Conservation (phyloP, 192 early-diverging fungal species). For the Backusella psychrophila region DNA sequence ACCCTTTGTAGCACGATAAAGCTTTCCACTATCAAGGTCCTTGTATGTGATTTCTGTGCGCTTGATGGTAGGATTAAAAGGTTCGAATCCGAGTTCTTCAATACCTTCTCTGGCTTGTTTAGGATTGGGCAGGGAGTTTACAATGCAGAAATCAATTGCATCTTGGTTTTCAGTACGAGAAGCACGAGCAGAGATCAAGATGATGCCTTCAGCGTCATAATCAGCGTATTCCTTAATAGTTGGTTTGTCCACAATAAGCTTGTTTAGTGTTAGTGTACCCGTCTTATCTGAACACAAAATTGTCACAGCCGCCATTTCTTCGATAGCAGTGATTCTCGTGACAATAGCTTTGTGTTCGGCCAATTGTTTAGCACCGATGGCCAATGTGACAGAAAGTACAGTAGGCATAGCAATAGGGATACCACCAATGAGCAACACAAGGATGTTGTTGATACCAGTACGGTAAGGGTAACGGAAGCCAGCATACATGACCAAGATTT, state of each 20-base stretch:
- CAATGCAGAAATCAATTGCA: slow-evolving; percentile 76
- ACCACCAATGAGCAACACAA: slow-evolving; percentile 78
- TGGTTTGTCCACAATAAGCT: slow-evolving; percentile 68
- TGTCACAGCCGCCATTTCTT: slow-evolving; percentile 77
- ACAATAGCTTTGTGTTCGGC: slow-evolving; percentile 84
- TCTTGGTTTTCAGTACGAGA: slow-evolving; percentile 78
- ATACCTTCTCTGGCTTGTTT: slow-evolving; percentile 60
- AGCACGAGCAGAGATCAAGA: slow-evolving; percentile 71
- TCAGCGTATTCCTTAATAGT: slow-evolving; percentile 72
- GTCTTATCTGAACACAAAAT: slow-evolving; percentile 95
- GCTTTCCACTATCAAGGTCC: slow-evolving; percentile 56
- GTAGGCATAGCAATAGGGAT: slow-evolving; percentile 84
- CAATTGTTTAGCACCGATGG: slow-evolving; percentile 78
- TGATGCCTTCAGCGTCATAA: slow-evolving; percentile 54
- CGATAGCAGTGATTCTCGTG: slow-evolving; percentile 77
- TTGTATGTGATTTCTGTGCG: slow-evolving; percentile 72
- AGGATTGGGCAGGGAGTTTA: slow-evolving; percentile 60
- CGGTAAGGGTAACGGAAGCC: slow-evolving; percentile 68
- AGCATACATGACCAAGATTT: slow-evolving; percentile 70
- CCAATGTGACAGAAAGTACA: slow-evolving; percentile 75
- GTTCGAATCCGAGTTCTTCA: slow-evolving; percentile 64
- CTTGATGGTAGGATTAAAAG: slow-evolving; percentile 78
- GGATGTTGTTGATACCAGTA: slow-evolving; percentile 75
- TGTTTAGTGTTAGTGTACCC: slow-evolving; percentile 90
- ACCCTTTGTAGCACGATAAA: slow-evolving; percentile 72